Percentiles rank a stretch among this genome's conserved stretches.
Conservation (phyloP, 495 filamentous ascomycete species). For the Hyaloscypha hepaticicola region DNA sequence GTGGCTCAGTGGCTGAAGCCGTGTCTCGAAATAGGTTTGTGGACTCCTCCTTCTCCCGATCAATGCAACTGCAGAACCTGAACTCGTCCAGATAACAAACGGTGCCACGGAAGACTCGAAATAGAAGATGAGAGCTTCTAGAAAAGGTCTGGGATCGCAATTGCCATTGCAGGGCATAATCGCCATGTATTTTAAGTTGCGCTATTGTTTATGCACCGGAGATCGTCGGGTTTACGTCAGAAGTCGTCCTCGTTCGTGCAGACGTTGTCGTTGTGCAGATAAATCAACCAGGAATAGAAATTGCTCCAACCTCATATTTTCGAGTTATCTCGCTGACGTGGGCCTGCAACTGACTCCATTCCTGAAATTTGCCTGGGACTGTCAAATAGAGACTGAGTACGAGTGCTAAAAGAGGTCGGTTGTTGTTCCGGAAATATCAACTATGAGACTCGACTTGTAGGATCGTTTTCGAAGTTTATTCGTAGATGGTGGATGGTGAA, state of each 20-base stretch:
- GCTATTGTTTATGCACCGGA: conserved; percentile 8
- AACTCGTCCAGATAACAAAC: not conserved
- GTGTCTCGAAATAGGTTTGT: not conserved
- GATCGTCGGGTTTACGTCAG: conserved; percentile 1
- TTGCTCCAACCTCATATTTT: not conserved
- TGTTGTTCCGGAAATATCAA: not conserved
- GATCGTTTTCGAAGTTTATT: not conserved
- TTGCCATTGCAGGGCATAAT: not conserved
- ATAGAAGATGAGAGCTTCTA: conserved; percentile 7
- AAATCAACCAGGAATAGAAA: not conserved
- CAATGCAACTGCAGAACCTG: not conserved
- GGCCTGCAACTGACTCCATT: not conserved
- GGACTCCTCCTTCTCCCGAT: too few species aligned
- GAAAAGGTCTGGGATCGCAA: not conserved
- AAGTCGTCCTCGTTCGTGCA: not conserved
- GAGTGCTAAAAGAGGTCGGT: not conserved
- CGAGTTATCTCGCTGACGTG: not conserved
- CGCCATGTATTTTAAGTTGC: not conserved
- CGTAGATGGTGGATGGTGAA: not conserved
- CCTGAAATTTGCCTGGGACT: not conserved
- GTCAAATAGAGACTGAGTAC: not conserved
- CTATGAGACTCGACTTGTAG: not conserved
- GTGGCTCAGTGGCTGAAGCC: not conserved
- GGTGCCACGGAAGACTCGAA: not conserved
- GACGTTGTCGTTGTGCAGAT: not conserved